Evolutionary conservation across 2,329 filamentous ascomycete species (phyloP), one percentile per base, ranked within the genome.

Genomic region (Zymoseptoria tritici): DNA sequence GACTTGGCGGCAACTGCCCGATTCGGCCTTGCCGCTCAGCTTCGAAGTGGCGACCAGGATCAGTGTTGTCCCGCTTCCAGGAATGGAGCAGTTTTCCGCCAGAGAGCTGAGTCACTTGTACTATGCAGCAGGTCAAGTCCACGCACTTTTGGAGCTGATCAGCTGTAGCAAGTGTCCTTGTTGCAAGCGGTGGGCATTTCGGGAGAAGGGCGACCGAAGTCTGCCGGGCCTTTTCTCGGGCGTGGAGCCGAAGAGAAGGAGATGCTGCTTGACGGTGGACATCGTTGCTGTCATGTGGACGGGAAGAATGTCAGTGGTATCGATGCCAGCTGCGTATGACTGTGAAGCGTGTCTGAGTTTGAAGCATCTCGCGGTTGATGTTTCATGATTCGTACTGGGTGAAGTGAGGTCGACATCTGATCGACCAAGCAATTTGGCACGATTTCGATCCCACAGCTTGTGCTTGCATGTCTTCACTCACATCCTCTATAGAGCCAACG

Each of bases 21-120:
- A 58, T 54, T 16, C 19, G 51, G 59, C 50, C 42, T 54, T 56
- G 20, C 56, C 59, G 54, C 36, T 4, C 11, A 42, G 36, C 36
- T 16, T n/a, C n/a, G 11, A 13, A 42, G 36, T 42, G 36, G 36
- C 36, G 36, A 42, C 36, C 11, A 16, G 36, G 13, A 42, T 42
- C 36, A 42, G 16, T 42, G 9, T 36, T 36, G 6, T 36, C 9
- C 31, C 13, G 31, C 31, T 36, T 36, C 13, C 46, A 31, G 31
- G 52, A 36, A 55, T 36, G 52, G 49, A 52, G 20, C 16, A 36
- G 13, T 36, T 36, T 11, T 4, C 13, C 31, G 31, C 31, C 31
- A 9, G 31, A 36, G 9, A 3, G 13, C 31, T 16, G 31, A 36
- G 9, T 36, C 31, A 36, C 31, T 36, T 4, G 31, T 11, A 36